Percentiles rank a stretch among this genome's conserved stretches.
phyloP scores from a whole-genome alignment of 352 stramenopile species.

The Phytophthora agathidicida region DNA sequence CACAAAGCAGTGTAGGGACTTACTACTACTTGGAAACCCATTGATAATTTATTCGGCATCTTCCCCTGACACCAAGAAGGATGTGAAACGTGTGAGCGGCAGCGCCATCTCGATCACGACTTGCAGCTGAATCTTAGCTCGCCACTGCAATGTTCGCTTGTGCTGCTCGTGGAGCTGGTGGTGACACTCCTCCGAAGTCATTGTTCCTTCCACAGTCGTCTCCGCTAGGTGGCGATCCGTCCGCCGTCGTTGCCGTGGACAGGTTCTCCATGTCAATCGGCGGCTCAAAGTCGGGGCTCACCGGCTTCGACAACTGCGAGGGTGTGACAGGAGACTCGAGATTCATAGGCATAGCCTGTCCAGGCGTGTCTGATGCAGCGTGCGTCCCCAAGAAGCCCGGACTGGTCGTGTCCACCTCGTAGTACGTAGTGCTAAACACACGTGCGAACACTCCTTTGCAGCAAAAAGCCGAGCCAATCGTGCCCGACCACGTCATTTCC shows the following conservation, averaged over 20 bases:
- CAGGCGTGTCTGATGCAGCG: constrained; percentile 65
- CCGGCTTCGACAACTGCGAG: constrained; percentile 38
- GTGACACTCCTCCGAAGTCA: constrained; percentile 26
- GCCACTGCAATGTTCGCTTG: constrained; percentile 26
- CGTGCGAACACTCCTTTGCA: constrained; percentile 65
- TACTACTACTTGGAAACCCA: constrained; percentile 18
- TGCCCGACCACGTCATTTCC: constrained; percentile 60
- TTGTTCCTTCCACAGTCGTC: constrained; percentile 42
- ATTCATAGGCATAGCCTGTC: constrained; percentile 57
- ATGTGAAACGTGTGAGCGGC: constrained; percentile 16
- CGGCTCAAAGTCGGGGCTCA: constrained; percentile 41
- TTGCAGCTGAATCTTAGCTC: constrained; percentile 16
- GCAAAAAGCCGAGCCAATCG: constrained; percentile 69
- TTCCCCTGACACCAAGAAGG: constrained; percentile 22
- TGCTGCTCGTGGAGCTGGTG: constrained; percentile 9
- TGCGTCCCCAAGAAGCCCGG: constrained; percentile 61
- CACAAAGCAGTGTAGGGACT: no score
- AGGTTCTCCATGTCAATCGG: constrained; percentile 36
- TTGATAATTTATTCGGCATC: constrained; percentile 50
- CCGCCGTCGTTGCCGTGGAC: constrained; percentile 50
- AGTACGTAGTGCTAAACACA: constrained; percentile 75
- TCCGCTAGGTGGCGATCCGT: constrained; percentile 44
- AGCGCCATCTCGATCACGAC: neutral
- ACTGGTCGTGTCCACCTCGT: constrained; percentile 81
- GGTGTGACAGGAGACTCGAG: constrained; percentile 65